These are phyloP conservation scores for Zymoseptoria brevis DNA, from an alignment of 2,329 filamentous ascomycete species.

Conservation along the genomic window DNA sequence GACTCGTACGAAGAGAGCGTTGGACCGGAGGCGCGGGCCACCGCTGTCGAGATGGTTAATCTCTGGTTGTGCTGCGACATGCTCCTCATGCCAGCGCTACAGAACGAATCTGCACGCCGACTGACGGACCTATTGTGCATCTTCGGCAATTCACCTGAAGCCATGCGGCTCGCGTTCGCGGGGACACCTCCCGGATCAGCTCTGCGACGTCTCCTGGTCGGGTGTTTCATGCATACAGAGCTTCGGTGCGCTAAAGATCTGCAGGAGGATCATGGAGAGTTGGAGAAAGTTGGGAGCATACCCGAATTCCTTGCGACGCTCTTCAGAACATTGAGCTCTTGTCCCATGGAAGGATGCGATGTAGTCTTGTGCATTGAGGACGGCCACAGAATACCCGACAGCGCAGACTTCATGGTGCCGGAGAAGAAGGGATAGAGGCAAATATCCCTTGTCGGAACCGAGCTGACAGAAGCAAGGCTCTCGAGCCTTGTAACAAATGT, in stretches of 20 bases:
- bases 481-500: too few species aligned
- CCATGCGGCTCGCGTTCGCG: background rate
- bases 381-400: background rate
- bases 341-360: background rate
- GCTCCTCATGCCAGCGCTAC: conserved; percentile 2
- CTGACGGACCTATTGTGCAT: background rate
- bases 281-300: background rate
- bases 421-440: background rate
- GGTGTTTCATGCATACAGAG: background rate
- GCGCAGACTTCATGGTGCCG: background rate
- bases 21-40: background rate
- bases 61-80: conserved; percentile 2
- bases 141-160: background rate
- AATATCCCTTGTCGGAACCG: too few species aligned
- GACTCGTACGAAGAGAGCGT: too few species aligned
- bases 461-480: too few species aligned
- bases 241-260: too few species aligned
- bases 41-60: background rate
- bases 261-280: background rate
- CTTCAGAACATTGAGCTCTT: background rate
- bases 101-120: background rate
- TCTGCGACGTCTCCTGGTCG: background rate
- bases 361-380: background rate
- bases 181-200: too few species aligned
- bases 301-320: background rate